These are phyloP conservation scores for Aspergillus aculeatinus DNA, from an alignment of 2,329 filamentous ascomycete species.

Conservation along the genomic window DNA sequence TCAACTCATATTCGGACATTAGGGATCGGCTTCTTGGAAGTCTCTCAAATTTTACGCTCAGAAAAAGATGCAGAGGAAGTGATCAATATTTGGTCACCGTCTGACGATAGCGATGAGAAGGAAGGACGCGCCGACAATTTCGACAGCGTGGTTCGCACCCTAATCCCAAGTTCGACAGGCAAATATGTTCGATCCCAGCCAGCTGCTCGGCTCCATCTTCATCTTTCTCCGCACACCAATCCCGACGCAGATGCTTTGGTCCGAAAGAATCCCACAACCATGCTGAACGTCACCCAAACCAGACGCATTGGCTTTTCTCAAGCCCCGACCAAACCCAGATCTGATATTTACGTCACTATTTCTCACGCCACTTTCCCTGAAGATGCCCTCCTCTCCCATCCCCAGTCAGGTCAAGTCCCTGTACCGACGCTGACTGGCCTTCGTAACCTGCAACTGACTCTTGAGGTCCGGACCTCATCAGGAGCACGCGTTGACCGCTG, in stretches of 20 bases:
- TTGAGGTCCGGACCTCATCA: conserved; percentile 77
- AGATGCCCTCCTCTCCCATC: conserved; percentile 62
- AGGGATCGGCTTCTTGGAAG: conserved; percentile 73
- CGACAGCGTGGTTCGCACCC: conserved; percentile 68
- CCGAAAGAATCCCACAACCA: conserved; percentile 79
- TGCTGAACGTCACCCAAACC: conserved; percentile 78
- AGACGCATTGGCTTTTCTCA: conserved; percentile 92
- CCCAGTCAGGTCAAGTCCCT: conserved; percentile 77
- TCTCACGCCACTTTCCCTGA: conserved; percentile 74
- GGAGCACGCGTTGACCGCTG: conserved; percentile 85
- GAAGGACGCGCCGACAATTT: conserved; percentile 64
- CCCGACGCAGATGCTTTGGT: conserved; percentile 78
- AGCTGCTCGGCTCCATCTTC: conserved; percentile 75
- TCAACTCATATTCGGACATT: conserved; percentile 62
- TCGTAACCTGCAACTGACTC: conserved; percentile 77
- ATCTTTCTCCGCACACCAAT: conserved; percentile 74
- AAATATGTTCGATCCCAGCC: conserved; percentile 70
- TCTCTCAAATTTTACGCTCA: conserved; percentile 73
- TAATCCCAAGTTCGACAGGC: conserved; percentile 72
- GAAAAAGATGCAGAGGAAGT: conserved; percentile 72
- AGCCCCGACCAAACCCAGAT: conserved; percentile 80
- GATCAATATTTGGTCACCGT: conserved; percentile 72
- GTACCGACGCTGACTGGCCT: conserved; percentile 65
- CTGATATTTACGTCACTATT: conserved; percentile 91
- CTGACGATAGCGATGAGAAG: conserved; percentile 56